Conservation (phyloP, 139 green algal genomes). For the Desmodesmus armatus region DNA sequence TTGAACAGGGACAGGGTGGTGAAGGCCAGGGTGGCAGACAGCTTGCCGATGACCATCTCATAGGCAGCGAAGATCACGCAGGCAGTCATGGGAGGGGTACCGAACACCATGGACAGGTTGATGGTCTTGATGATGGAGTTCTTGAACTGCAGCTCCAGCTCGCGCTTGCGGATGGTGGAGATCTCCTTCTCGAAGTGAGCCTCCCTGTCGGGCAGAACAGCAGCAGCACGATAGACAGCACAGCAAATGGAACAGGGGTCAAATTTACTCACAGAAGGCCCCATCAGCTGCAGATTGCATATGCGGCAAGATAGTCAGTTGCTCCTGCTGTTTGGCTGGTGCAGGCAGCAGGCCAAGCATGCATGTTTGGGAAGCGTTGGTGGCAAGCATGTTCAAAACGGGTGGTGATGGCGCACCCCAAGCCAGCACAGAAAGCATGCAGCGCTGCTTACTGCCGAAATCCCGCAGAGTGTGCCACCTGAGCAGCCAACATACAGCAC, state of each 20-base stretch:
- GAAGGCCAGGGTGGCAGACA: slow-evolving; percentile 66
- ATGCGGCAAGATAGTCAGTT: no score
- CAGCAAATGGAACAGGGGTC: neutral
- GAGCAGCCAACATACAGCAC: no score
- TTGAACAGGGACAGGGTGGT: slow-evolving; percentile 86
- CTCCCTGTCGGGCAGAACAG: slow-evolving; percentile 49
- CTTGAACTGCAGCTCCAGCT: slow-evolving; percentile 48
- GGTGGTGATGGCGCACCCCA: no score
- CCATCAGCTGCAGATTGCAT: no score
- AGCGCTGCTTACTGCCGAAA: neutral
- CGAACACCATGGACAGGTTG: slow-evolving; percentile 67
- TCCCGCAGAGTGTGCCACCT: neutral
- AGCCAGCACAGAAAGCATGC: neutral
- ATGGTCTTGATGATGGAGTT: slow-evolving; percentile 69
- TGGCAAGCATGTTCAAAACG: no score
- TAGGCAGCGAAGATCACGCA: slow-evolving; percentile 67
- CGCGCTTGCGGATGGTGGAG: slow-evolving; percentile 47
- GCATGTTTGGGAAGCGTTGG: no score
- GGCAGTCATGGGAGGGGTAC: slow-evolving; percentile 56
- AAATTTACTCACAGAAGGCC: no score
- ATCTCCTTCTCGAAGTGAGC: slow-evolving; percentile 62
- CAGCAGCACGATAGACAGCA: neutral
- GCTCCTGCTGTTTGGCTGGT: no score
- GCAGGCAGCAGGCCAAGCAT: no score
- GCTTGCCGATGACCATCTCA: slow-evolving; percentile 51